Percentiles rank a stretch among this genome's conserved stretches.
Conservation (phyloP, 371 early-diverging fungal genomes). For the Mortierella sp. region DNA sequence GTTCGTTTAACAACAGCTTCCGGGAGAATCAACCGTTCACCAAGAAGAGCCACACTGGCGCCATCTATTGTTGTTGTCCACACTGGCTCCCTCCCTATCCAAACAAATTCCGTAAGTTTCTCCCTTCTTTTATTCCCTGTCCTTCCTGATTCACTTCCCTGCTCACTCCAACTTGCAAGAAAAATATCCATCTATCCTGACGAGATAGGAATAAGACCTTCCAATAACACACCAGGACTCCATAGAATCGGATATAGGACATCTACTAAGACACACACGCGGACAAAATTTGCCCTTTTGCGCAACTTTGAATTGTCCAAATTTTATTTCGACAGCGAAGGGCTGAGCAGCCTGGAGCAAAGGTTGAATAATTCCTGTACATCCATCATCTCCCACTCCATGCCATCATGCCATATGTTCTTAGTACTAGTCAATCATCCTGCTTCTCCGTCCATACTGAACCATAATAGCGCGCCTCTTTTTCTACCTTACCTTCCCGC, state of each 20-base stretch:
- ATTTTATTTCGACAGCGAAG: not conserved
- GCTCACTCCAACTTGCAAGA: not conserved
- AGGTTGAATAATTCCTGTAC: not conserved
- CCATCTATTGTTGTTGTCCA: not conserved
- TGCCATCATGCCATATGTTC: not conserved
- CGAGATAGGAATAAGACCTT: not conserved
- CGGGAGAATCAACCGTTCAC: no score
- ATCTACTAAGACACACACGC: not conserved
- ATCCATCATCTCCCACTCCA: not conserved
- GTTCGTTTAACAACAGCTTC: not conserved
- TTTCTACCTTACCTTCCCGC: not conserved
- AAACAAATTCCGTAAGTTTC: not conserved
- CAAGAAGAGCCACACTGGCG: no score
- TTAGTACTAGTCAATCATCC: not conserved
- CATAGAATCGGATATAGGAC: conserved; percentile 9
- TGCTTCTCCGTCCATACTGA: not conserved
- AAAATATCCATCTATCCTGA: conserved; percentile 6
- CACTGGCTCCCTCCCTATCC: not conserved
- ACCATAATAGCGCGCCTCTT: not conserved
- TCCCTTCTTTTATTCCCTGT: not conserved
- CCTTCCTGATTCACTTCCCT: not conserved
- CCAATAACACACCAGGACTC: not conserved
- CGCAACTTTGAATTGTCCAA: not conserved
- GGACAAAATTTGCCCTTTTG: not conserved
- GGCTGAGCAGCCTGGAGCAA: not conserved